These are phyloP conservation scores for Rubia yunnanensis DNA, from an alignment of 257 asterid species.

Conservation along the genomic window DNA sequence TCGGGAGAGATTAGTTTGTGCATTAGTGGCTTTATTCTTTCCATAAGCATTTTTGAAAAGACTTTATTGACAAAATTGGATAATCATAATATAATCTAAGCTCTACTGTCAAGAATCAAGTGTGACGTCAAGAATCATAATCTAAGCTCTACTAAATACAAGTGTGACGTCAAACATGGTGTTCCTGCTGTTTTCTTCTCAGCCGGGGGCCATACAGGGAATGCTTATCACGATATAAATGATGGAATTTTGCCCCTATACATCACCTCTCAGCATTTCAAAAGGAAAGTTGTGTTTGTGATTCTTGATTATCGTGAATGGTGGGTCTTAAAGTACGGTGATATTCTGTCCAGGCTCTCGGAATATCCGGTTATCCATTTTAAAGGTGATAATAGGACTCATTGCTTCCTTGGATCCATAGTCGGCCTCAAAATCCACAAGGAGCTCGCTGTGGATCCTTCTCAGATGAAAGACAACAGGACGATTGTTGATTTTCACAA, in stretches of 20 bases:
- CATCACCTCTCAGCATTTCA: conserved; percentile 61
- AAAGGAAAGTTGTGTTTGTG: conserved; percentile 61
- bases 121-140: background rate
- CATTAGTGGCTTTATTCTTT: too few species aligned
- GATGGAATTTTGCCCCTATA: conserved; percentile 83
- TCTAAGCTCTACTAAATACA: conserved; percentile 1
- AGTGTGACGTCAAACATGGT: conserved; percentile 68
- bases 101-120: background rate
- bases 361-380: conserved; percentile 60
- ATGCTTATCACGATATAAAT: conserved; percentile 85
- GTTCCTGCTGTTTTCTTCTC: conserved; percentile 87
- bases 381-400: conserved; percentile 25
- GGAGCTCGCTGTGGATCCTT: conserved; percentile 53
- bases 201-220: conserved; percentile 91
- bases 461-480: conserved; percentile 33
- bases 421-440: conserved; percentile 68
- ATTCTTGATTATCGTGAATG: conserved; percentile 72
- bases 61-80: too few species aligned
- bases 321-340: conserved; percentile 84
- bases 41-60: too few species aligned
- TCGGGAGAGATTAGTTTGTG: too few species aligned
- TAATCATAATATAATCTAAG: too few species aligned
- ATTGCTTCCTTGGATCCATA: conserved; percentile 71
- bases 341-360: conserved; percentile 52
- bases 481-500: conserved; percentile 47